Percentiles rank a stretch among this genome's conserved stretches.
These are phyloP conservation scores for Aspergillus asperescens DNA, from an alignment of 495 filamentous ascomycete genomes.

Conservation along the genomic window DNA sequence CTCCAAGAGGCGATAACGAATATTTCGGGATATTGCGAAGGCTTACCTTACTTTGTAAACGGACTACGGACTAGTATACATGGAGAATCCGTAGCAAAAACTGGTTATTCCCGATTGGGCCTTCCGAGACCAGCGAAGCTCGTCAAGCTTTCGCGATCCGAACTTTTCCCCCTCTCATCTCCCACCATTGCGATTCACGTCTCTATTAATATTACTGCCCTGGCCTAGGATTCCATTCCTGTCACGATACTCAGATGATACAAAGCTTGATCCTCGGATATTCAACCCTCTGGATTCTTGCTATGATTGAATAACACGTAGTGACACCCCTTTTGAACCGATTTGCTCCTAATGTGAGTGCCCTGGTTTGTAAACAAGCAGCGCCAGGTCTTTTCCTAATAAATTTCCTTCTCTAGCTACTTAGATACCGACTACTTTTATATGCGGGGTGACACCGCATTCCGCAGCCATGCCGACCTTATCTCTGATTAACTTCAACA, in stretches of 20 bases:
- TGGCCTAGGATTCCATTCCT: neutral
- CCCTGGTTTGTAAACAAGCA: neutral
- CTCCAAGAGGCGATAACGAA: no score
- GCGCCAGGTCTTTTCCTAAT: neutral
- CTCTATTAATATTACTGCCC: no score
- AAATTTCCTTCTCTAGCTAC: neutral
- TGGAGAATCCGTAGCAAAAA: neutral
- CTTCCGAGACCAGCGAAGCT: no score
- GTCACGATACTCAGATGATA: slow-evolving; percentile 21
- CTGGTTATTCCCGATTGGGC: neutral
- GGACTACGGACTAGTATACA: no score
- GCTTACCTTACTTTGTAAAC: no score
- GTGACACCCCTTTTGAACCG: slow-evolving; percentile 14
- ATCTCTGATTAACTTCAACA: slow-evolving; percentile 79
- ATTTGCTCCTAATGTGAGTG: neutral
- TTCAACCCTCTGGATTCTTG: slow-evolving; percentile 8
- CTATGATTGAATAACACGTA: slow-evolving; percentile 45
- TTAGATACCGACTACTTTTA: neutral
- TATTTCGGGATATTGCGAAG: no score
- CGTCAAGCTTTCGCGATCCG: no score
- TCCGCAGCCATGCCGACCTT: slow-evolving; percentile 64
- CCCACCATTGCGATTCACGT: no score
- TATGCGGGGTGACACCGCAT: neutral
- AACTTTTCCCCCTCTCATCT: neutral
- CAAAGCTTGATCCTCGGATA: neutral